A percentile compares a stretch with the other conserved stretches of the same genome.
phyloP scores from a whole-genome alignment of 1,139 yeast species.

The Sugiyamaella neomexicana region DNA sequence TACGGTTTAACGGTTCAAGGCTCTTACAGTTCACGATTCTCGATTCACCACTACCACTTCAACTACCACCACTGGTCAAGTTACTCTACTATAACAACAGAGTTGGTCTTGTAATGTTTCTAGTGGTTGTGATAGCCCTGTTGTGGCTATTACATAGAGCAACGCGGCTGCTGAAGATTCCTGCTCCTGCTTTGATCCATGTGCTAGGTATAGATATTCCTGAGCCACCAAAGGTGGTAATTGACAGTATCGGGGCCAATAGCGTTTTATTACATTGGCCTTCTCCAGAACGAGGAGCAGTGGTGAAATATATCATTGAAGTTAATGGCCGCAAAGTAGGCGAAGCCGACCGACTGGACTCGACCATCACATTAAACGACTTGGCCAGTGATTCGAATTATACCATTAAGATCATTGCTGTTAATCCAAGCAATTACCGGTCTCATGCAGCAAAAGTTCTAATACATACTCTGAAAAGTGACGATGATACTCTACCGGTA shows the following conservation, averaged over 20 bases:
- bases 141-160: slow-evolving; percentile 54
- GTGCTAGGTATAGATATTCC: slow-evolving; percentile 57
- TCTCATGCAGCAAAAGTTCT: slow-evolving; percentile 35
- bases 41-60: background rate
- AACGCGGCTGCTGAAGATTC: slow-evolving; percentile 46
- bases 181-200: slow-evolving; percentile 52
- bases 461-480: slow-evolving; percentile 32
- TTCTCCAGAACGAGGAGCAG: slow-evolving; percentile 38
- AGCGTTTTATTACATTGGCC: slow-evolving; percentile 62
- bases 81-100: background rate
- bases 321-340: slow-evolving; percentile 51
- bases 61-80: no score
- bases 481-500: slow-evolving; percentile 15
- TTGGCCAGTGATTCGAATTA: slow-evolving; percentile 51
- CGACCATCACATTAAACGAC: slow-evolving; percentile 44
- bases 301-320: slow-evolving; percentile 47
- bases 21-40: background rate
- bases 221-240: slow-evolving; percentile 55
- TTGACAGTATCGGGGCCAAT: slow-evolving; percentile 53
- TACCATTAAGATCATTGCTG: slow-evolving; percentile 57
- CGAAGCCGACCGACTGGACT: slow-evolving; percentile 41
- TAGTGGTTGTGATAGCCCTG: slow-evolving; percentile 42
- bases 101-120: slow-evolving; percentile 12
- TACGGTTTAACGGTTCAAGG: background rate
- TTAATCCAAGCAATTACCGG: slow-evolving; percentile 41